phyloP scores from a whole-genome alignment of 2,329 filamentous ascomycete genomes.

The Claviceps sp. region DNA sequence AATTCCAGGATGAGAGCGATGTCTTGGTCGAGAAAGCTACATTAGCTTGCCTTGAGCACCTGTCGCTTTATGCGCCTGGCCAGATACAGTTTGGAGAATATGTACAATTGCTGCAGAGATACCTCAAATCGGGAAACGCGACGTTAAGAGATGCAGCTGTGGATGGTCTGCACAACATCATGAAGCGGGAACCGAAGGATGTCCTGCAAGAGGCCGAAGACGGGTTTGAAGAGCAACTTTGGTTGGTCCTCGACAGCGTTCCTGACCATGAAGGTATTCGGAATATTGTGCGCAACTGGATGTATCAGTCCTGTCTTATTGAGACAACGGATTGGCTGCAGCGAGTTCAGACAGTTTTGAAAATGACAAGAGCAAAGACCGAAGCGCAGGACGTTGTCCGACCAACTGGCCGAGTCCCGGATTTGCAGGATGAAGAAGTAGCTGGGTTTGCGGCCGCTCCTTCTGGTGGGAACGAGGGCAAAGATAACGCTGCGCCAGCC shows the following conservation, averaged over 20 bases:
- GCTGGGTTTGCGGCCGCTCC: constrained; percentile 80
- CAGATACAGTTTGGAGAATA: constrained; percentile 77
- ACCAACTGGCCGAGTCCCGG: constrained; percentile 44
- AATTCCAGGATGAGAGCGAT: constrained; percentile 68
- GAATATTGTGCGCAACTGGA: constrained; percentile 84
- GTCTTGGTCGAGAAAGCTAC: constrained; percentile 60
- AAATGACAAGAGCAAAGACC: constrained; percentile 64
- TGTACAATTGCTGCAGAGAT: constrained; percentile 66
- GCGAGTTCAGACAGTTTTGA: constrained; percentile 76
- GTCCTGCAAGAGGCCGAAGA: constrained; percentile 63
- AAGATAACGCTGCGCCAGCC: constrained; percentile 31
- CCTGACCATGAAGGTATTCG: constrained; percentile 69
- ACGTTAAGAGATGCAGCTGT: constrained; percentile 69
- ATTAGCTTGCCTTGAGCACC: constrained; percentile 73
- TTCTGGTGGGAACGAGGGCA: constrained; percentile 42
- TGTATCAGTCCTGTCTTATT: constrained; percentile 72
- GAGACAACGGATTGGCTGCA: constrained; percentile 80
- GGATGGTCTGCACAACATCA: constrained; percentile 82
- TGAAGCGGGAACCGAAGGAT: constrained; percentile 80
- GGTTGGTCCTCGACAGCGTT: constrained; percentile 70
- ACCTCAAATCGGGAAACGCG: constrained; percentile 55
- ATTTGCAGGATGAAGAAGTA: constrained; percentile 90
- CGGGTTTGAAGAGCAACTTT: constrained; percentile 80
- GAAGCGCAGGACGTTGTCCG: constrained; percentile 35
- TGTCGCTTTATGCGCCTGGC: constrained; percentile 81